A percentile compares a stretch with the other conserved stretches of the same genome.
Evolutionary conservation across 2,329 filamentous ascomycete species (phyloP).

Genomic region (Exophiala viscosa): DNA sequence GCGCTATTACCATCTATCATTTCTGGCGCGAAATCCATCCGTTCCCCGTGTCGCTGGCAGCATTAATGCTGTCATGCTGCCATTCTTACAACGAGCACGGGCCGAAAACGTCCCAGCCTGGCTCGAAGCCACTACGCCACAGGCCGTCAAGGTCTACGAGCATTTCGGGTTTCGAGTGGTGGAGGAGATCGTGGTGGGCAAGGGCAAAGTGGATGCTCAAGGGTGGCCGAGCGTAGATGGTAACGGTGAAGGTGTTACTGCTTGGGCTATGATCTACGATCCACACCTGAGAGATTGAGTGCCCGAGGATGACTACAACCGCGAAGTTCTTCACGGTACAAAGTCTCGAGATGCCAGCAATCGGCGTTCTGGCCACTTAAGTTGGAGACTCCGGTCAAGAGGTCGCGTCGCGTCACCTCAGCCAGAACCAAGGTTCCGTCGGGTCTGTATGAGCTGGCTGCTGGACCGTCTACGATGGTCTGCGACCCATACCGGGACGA

Average conservation of each 20-base stretch:
- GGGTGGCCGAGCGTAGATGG: constrained; percentile 20
- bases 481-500: too few species aligned
- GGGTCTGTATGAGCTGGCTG: too few species aligned
- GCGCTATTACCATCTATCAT: constrained; percentile 25
- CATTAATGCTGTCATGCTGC: constrained; percentile 24
- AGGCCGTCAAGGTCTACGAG: constrained; percentile 22
- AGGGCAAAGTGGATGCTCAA: constrained; percentile 15
- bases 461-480: too few species aligned
- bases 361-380: too few species aligned
- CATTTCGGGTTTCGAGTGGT: constrained; percentile 25
- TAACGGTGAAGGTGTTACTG: constrained; percentile 16
- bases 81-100: constrained; percentile 23
- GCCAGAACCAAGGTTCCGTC: too few species aligned
- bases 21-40: constrained; percentile 23
- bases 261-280: constrained; percentile 23
- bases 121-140: constrained; percentile 23
- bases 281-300: background rate
- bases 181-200: constrained; percentile 19
- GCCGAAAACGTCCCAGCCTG: constrained; percentile 24
- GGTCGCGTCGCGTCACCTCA: too few species aligned
- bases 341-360: too few species aligned
- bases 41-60: constrained; percentile 16
- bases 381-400: too few species aligned
- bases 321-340: background rate
- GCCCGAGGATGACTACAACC: background rate